A percentile compares a stretch with the other conserved stretches of the same genome.
Evolutionary conservation across 192 early-diverging fungal genomes (phyloP).

Genomic region (Radiomyces spectabilis): DNA sequence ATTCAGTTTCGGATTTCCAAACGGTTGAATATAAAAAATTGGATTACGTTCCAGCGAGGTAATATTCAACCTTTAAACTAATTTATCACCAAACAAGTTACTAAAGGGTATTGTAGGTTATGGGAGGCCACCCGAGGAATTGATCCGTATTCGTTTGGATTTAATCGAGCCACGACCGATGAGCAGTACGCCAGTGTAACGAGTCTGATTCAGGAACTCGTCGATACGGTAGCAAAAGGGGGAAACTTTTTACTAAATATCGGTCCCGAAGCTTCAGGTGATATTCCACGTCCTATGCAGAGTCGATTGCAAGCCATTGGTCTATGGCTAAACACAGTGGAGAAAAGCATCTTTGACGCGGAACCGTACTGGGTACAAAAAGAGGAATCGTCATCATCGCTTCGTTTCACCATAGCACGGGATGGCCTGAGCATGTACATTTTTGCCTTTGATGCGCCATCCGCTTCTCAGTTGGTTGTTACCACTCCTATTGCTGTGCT

Average conservation of each 20-base stretch:
- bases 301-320: conserved; percentile 5
- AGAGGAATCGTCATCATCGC: too few relatives aligned
- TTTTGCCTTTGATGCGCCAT: not conserved
- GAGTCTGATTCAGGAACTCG: conserved; percentile 6
- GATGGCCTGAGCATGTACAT: not conserved
- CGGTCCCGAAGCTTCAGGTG: conserved; percentile 9
- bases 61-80: not conserved
- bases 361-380: conserved; percentile 7
- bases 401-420: not conserved
- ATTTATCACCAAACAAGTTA: too few relatives aligned
- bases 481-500: not conserved
- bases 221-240: conserved; percentile 7
- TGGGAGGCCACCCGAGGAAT: conserved; percentile 18
- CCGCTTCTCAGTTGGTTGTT: not conserved
- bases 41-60: conserved; percentile 2
- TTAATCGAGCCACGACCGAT: conserved; percentile 9
- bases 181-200: conserved; percentile 14
- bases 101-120: too few relatives aligned
- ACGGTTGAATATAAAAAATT: conserved; percentile 15
- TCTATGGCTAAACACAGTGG: not conserved
- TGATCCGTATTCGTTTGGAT: conserved; percentile 23
- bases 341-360: conserved; percentile 2
- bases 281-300: not conserved
- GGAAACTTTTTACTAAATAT: conserved; percentile 20
- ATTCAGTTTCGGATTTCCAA: conserved; percentile 9